A percentile compares a stretch with the other conserved stretches of the same genome.
These are phyloP conservation scores for Pinus albicaulis DNA, from an alignment of 75 land plant species.

Conservation along the genomic window DNA sequence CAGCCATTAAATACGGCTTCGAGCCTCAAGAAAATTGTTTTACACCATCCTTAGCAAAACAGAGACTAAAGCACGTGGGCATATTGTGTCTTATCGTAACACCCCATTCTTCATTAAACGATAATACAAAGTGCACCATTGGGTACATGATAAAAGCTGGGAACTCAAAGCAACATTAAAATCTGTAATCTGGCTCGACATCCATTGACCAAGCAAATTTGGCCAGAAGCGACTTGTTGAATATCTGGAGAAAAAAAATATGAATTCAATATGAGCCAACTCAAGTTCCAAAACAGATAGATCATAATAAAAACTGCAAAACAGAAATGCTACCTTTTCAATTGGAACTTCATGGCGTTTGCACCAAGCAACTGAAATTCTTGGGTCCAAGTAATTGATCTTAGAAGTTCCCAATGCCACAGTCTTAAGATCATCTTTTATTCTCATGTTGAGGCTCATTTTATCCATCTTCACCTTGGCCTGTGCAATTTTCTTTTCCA, in stretches of 20 bases:
- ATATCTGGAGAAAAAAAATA: slow-evolving; percentile 50
- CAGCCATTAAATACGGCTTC: not conserved
- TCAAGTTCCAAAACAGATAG: not conserved
- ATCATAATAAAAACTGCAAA: slow-evolving; percentile 1
- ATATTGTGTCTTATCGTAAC: slow-evolving; percentile 2
- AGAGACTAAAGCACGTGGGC: slow-evolving; percentile 5
- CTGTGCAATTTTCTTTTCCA: slow-evolving; percentile 78
- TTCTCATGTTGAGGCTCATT: slow-evolving; percentile 69
- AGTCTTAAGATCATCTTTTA: slow-evolving; percentile 91
- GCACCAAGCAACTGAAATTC: slow-evolving; percentile 99
- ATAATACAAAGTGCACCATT: slow-evolving; percentile 3
- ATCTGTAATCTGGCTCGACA: slow-evolving; percentile 83
- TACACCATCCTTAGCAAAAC: slow-evolving; percentile 9
- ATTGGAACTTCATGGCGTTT: slow-evolving; percentile 97
- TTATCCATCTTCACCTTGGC: slow-evolving; percentile 81
- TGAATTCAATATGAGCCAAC: not conserved
- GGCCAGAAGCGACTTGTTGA: slow-evolving; percentile 93
- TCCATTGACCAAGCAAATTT: slow-evolving; percentile 99
- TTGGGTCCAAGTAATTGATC: slow-evolving; percentile 97
- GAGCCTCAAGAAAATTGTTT: slow-evolving; percentile 9
- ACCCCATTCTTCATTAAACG: slow-evolving; percentile 1
- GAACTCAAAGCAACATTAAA: slow-evolving; percentile 35
- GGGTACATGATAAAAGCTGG: not conserved
- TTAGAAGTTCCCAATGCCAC: slow-evolving; percentile 98
- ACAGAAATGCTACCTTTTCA: slow-evolving; percentile 76